Percentiles rank a stretch among this genome's conserved stretches.
phyloP scores from a whole-genome alignment of 2,329 filamentous ascomycete genomes.

The Apiospora arundinis region DNA sequence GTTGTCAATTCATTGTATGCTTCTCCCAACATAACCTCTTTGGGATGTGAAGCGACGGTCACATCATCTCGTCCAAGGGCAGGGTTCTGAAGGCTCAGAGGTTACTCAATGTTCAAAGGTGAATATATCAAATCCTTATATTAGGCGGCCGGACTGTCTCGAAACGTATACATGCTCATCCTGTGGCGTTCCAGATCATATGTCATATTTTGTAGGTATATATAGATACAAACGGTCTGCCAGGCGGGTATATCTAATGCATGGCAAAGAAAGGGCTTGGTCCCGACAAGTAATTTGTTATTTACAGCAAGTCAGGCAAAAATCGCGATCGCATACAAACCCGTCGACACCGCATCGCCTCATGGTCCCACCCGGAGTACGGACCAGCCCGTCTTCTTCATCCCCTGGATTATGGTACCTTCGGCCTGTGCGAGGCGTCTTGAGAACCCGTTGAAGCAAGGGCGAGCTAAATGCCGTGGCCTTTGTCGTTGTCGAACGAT shows the following conservation, averaged over 20 bases:
- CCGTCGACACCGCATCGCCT: slow-evolving; percentile 61
- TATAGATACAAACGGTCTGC: background rate
- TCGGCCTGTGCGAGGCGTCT: slow-evolving; percentile 29
- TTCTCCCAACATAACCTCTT: background rate
- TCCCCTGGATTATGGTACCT: background rate
- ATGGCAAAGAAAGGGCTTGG: too few species aligned
- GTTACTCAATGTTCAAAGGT: background rate
- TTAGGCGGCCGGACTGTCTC: background rate
- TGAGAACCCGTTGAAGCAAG: slow-evolving; percentile 23
- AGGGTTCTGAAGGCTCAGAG: too few species aligned
- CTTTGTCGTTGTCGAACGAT: background rate
- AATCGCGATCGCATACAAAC: slow-evolving; percentile 61
- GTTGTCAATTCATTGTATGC: background rate
- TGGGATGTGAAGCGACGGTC: too few species aligned
- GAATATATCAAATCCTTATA: background rate
- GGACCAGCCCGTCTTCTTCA: slow-evolving; percentile 34
- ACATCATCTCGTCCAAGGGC: too few species aligned
- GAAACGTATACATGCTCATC: too few species aligned
- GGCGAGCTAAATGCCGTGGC: background rate
- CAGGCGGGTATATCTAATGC: background rate
- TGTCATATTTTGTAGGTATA: background rate
- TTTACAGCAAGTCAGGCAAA: slow-evolving; percentile 62
- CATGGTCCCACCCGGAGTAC: slow-evolving; percentile 57
- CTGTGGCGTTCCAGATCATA: too few species aligned
- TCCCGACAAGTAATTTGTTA: slow-evolving; percentile 31